Evolutionary conservation across 2,329 filamentous ascomycete genomes (phyloP).

Genomic region (Exophiala bonariae): DNA sequence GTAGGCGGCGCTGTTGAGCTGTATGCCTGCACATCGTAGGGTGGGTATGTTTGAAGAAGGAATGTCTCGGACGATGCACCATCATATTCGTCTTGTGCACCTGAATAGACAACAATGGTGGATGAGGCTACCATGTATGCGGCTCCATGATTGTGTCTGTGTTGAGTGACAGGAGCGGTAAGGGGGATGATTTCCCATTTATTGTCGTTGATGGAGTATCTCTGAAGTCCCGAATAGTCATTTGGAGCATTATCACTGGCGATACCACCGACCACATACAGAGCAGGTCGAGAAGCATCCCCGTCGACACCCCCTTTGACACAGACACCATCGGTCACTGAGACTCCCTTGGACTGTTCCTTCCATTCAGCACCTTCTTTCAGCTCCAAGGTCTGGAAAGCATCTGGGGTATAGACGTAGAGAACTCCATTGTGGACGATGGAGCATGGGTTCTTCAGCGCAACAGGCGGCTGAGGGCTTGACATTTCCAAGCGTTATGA

Average conservation of each 20-base stretch:
- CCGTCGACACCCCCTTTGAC: constrained; percentile 65
- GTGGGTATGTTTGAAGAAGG: constrained; percentile 64
- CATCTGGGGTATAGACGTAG: constrained; percentile 75
- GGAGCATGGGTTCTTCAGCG: constrained; percentile 77
- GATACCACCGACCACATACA: constrained; percentile 78
- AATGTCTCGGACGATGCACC: constrained; percentile 72
- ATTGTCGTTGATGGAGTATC: constrained; percentile 58
- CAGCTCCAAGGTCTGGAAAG: constrained; percentile 73
- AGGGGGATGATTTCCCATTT: constrained; percentile 60
- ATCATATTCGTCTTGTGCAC: constrained; percentile 61
- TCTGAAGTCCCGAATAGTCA: constrained; percentile 73
- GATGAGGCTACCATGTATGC: constrained; percentile 70
- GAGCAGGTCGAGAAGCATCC: constrained; percentile 58
- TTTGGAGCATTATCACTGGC: constrained; percentile 49
- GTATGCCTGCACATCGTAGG: constrained; percentile 63
- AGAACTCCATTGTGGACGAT: constrained; percentile 77
- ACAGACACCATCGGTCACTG: constrained; percentile 75
- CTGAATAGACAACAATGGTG: constrained; percentile 78
- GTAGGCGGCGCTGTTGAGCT: constrained; percentile 62
- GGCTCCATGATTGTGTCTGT: constrained; percentile 73
- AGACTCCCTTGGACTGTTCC: constrained; percentile 62
- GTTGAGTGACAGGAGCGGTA: constrained; percentile 57
- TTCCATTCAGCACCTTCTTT: constrained; percentile 71
- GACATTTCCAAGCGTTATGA: constrained; percentile 56
- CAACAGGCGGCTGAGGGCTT: constrained; percentile 67